phyloP scores from a whole-genome alignment of 208 protist genomes.

The Trichomonas vaginalis region DNA sequence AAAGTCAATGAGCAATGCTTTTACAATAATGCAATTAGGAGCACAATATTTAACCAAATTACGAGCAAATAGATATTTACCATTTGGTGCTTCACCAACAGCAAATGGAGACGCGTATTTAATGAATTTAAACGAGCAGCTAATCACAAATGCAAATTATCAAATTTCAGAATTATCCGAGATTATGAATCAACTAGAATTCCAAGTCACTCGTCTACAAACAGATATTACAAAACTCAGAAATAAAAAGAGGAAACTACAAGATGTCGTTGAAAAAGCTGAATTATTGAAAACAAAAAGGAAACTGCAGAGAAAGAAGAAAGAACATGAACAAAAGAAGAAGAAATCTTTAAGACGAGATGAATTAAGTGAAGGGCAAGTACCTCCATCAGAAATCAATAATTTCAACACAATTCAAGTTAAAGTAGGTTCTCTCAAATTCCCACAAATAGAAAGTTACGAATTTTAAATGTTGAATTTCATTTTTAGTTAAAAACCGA shows the following conservation, averaged over 20 bases:
- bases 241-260: neutral
- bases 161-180: neutral
- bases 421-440: too few species aligned
- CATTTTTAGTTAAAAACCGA: too few species aligned
- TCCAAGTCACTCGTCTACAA: neutral
- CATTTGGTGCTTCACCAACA: neutral
- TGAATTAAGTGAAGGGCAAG: neutral
- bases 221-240: neutral
- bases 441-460: too few species aligned
- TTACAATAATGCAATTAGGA: neutral
- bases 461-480: too few species aligned
- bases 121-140: neutral
- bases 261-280: neutral
- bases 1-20: neutral
- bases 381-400: neutral
- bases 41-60: neutral
- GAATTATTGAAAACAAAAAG: neutral
- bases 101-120: neutral
- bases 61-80: neutral
- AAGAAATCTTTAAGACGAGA: neutral
- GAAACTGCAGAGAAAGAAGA: neutral
- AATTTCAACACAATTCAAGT: neutral
- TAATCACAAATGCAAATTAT: neutral
- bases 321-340: neutral
- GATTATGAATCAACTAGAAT: neutral